Base-by-base conservation (phyloP, 2,329 filamentous ascomycete genomes). In the Colletotrichum godetiae region DNA sequence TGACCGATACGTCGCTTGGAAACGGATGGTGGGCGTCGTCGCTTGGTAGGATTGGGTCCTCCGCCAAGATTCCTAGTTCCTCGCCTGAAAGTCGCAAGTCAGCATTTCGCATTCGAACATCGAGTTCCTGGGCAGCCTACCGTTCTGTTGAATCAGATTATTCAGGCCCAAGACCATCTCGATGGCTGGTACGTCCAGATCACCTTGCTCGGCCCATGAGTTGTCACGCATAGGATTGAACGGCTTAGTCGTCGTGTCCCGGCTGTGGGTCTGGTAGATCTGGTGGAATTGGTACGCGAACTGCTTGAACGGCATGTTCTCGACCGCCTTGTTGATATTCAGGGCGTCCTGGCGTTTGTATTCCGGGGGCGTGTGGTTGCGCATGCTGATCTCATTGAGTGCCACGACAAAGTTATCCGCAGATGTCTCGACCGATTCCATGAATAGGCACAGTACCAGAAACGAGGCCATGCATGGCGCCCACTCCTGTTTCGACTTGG, bases 221-320 rank as follows among this genome's bases (percentile, higher is more conserved):
- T 82, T 79, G 75, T 90, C 88, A 8, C 86, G 75, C n/a, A 91
- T 78, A 22, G 89, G 89, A 76, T 90, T 91, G 77, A 90, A 91
- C 61, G 88, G 82, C 79, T 83, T 87, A 8, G 84, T 79, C 56
- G 84, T 84, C 4, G 83, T 82, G 74, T 89, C 87, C 75, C 83
- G 83, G 67, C 82, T 84, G 78, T 90, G 87, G 24, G 89, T 90
- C 82, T 90, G 88, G 76, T 89, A 91, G 68, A 89, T 84, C 77
- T 89, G 85, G 79, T 91, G 89, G 78, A 91, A 91, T 79, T 90
- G 88, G 75, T 88, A 89, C 4, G 87, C 87, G 76, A 91, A 90
- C 79, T 91, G 88, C 79, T 86, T 88, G 77, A 91, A 91, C 0
- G 89, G 89, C 82, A 90, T 82, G 75, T 89, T 89, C 78, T 91